Conservation (phyloP, 2,329 filamentous ascomycete genomes). For the Calonectria pteridis region DNA sequence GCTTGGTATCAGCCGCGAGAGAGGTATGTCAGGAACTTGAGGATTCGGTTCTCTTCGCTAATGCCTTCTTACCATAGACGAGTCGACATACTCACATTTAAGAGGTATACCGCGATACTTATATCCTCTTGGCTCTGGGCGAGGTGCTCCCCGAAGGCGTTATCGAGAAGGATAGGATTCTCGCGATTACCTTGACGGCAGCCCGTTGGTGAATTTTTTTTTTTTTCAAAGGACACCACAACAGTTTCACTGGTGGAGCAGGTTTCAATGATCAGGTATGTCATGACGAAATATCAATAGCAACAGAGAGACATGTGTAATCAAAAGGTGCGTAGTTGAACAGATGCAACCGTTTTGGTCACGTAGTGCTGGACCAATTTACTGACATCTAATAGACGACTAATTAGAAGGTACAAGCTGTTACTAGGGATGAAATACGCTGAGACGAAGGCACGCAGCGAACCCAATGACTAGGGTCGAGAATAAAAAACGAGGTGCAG, state of each 20-base stretch:
- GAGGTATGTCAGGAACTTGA: slow-evolving; percentile 56
- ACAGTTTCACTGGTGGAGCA: not conserved
- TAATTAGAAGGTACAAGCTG: too few species aligned
- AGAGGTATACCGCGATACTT: not conserved
- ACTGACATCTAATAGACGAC: too few species aligned
- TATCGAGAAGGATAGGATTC: not conserved
- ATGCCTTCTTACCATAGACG: slow-evolving; percentile 14
- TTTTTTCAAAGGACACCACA: too few species aligned
- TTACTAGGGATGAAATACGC: not conserved
- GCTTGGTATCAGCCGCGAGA: slow-evolving; percentile 66
- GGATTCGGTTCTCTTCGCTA: not conserved
- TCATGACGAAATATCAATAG: too few species aligned
- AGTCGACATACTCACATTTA: slow-evolving; percentile 32
- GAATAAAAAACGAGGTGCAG: not conserved
- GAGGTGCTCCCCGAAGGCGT: not conserved
- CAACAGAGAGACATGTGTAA: not conserved
- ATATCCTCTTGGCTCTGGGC: not conserved
- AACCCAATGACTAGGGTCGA: not conserved
- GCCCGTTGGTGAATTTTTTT: not conserved
- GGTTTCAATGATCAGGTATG: too few species aligned
- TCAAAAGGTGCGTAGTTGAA: not conserved
- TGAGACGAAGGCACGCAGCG: not conserved
- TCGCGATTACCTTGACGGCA: not conserved
- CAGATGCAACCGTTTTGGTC: not conserved
- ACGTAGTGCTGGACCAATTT: not conserved